Evolutionary conservation across 805 yeast genomes (phyloP), one percentile per base, ranked within the genome.

Genomic region (Pichia rugopelliculosa): DNA sequence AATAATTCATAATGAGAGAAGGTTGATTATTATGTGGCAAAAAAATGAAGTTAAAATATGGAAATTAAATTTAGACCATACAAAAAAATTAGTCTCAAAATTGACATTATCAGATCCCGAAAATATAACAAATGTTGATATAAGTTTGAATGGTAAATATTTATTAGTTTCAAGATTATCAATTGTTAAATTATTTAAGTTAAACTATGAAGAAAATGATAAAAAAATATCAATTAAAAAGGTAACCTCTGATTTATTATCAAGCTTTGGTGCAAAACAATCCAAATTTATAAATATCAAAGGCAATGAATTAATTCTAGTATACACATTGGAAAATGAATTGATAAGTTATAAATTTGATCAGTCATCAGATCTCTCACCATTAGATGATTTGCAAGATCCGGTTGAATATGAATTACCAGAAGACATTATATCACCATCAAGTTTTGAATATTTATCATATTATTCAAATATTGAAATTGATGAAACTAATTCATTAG

Each of bases 21-120:
- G 82, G 50, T 65, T 80, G 22, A 64, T 91, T 24, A 73, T 79
- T 8, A 74, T 84, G 75, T 91, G 95, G 93, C 84, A 81, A 57
- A 95, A 85, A 55, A 89, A 85, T 60, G 71, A 76, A 4, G 76
- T 91, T 38, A 88, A 88, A 60, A 72, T 93, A 11, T 93, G 98
- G 98, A 70, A 67, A 52, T 59, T 87, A 18, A 36, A 47, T 12
- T 51, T 47, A 27, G 59, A 60, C 49, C 57, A 59, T 59, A 69
- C 74, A 17, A 79, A 75, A 59, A 77, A 75, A 49, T 64, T 89
- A 49, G 80, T 85, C 2, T 72, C 85, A 45, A 86, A 86, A 65
- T 60, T 87, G 57, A 69, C 76, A 3, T 67, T 84, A 49, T 72
- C 79, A 41, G 93, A 84, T 53, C 95, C 86, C 27, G 96, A 88